Conservation (phyloP, 2,329 filamentous ascomycete species). For the Drechslerella coelobrocha region DNA sequence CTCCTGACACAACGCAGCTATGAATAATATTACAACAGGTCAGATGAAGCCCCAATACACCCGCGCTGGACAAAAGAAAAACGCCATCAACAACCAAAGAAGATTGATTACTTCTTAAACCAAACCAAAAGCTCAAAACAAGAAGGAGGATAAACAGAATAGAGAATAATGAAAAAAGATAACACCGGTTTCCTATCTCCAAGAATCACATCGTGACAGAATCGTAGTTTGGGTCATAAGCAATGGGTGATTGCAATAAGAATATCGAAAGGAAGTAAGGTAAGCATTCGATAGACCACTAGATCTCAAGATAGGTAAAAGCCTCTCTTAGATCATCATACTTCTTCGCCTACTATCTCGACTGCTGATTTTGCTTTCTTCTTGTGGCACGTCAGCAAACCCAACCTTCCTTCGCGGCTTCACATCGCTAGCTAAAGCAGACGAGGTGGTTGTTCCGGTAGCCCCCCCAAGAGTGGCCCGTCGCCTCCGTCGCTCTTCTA, state of each 20-base stretch:
- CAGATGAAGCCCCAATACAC: too few relatives aligned
- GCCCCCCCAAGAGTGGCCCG: constrained; percentile 34
- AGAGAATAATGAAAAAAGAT: constrained; percentile 2
- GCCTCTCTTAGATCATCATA: constrained; percentile 40
- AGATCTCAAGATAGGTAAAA: background rate
- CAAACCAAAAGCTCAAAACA: too few relatives aligned
- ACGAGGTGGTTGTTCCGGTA: constrained; percentile 4
- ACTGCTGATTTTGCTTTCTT: constrained; percentile 13
- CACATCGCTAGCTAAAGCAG: constrained; percentile 6
- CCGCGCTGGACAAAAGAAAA: too few relatives aligned
- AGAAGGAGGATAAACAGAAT: background rate
- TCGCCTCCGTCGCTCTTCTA: constrained; percentile 37
- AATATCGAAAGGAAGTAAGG: background rate
- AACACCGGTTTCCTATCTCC: constrained; percentile 18
- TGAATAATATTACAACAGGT: too few relatives aligned
- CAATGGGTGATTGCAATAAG: background rate
- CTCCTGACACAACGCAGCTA: too few relatives aligned
- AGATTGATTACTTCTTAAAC: too few relatives aligned
- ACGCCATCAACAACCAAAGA: too few relatives aligned
- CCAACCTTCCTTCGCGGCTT: constrained; percentile 33
- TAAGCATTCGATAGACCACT: background rate
- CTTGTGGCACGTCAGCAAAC: constrained; percentile 6
- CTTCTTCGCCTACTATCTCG: constrained; percentile 27
- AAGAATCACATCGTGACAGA: constrained; percentile 20
- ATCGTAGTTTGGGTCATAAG: constrained; percentile 9